Base-by-base conservation (phyloP, 164 flowering plant genomes). In the Sextonia rubra region DNA sequence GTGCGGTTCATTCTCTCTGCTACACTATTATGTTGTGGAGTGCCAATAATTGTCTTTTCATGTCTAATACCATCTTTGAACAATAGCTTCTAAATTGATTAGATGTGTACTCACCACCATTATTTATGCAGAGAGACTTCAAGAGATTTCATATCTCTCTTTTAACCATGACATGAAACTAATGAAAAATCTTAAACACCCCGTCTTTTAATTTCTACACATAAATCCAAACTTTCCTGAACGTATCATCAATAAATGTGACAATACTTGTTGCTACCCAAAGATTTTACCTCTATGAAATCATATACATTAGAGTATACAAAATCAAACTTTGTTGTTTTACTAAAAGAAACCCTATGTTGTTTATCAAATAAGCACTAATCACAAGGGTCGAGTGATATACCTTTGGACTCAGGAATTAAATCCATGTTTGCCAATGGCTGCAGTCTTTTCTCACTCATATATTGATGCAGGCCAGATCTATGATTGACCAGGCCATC, bases 1-100 rank as follows among this genome's bases (percentile, higher is more conserved):
- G n/a, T 69, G 71, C n/a, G 60, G 26, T 69, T 47, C 60, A 69
- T 69, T 23, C 44, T 56, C 58, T 70, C 20, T 55, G 27, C 18
- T 29, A 70, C 25, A 56, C 64, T 24, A 29, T 70, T 0, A 2
- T 29, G 72, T 44, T 25, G 27, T 48, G 48, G 72, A 7, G 72
- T 58, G 2, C 11, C 15, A 49, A 60, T 27, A 69, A 69, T 9
- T 1, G 32, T 47, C 29, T 69, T 20, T 60, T 69, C 60, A 49
- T 69, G 71, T 23, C 30, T 17, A 69, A 47, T 15, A 2, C 60
- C 11, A 22, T 30, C 9, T 24, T 48, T 23, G 0, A n/a, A 52
- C 23, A 47, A 47, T 67, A 37, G 6, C 22, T 9, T n/a, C 44
- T 30, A 67, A 67, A 67, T 22, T 9, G 12, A 2, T 20, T 64